These are phyloP conservation scores for Irpex lacteus DNA, from an alignment of 1,284 basidiomycete genomes.

Conservation along the genomic window DNA sequence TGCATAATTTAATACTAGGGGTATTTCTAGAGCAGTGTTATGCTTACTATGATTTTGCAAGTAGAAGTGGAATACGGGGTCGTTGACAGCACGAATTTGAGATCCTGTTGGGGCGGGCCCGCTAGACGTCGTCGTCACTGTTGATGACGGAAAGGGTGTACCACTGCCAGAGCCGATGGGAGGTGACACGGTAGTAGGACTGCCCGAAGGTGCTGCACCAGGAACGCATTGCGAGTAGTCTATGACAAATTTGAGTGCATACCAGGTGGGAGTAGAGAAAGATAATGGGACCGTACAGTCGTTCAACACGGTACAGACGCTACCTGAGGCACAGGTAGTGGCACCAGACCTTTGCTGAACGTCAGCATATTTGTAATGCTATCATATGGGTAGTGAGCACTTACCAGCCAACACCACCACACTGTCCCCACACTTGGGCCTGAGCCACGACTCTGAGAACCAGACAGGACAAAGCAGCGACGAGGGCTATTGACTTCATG, in stretches of 20 bases:
- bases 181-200: conserved; percentile 19
- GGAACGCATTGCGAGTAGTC: conserved; percentile 53
- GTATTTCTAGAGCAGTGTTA: neutral
- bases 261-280: conserved; percentile 2
- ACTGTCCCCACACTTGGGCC: conserved; percentile 43
- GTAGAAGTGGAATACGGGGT: conserved; percentile 57
- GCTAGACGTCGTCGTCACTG: conserved; percentile 38
- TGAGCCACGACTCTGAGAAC: conserved; percentile 30
- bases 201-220: conserved; percentile 22
- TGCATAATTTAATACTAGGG: neutral
- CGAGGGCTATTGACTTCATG: conserved; percentile 8
- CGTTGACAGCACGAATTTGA: conserved; percentile 52
- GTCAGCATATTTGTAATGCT: neutral
- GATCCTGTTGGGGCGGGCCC: conserved; percentile 47
- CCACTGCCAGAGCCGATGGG: conserved; percentile 31
- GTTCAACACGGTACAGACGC: conserved; percentile 41
- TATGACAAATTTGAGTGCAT: conserved; percentile 19
- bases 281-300: conserved; percentile 33
- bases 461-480: conserved; percentile 15
- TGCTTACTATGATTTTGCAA: conserved; percentile 45
- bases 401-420: conserved; percentile 47
- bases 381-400: conserved; percentile 15
- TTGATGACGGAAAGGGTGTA: conserved; percentile 22
- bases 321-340: conserved; percentile 45
- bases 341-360: conserved; percentile 37